phyloP scores from a whole-genome alignment of 257 asterid genomes.

The Solanum paucissectum region DNA sequence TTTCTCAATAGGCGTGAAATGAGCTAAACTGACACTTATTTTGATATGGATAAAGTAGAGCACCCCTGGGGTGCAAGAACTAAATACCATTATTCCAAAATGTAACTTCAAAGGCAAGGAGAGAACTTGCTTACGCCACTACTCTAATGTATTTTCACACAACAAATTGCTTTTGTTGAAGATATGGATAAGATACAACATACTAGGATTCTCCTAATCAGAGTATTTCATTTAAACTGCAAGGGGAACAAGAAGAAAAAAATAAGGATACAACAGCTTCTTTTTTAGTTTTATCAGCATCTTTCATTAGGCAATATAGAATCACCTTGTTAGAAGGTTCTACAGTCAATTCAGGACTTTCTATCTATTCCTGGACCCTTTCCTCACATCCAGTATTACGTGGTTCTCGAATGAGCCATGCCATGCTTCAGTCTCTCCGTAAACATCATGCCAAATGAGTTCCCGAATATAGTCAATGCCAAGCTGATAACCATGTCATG shows the following conservation, averaged over 20 bases:
- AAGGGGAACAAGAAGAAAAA: neutral
- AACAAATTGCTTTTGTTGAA: neutral
- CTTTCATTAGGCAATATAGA: neutral
- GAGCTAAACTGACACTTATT: neutral
- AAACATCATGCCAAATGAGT: neutral
- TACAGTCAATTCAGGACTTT: neutral
- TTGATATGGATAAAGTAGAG: no score
- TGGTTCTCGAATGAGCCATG: neutral
- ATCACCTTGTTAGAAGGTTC: neutral
- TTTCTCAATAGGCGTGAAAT: neutral
- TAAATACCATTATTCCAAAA: neutral
- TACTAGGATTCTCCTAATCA: neutral
- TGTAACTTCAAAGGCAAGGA: neutral
- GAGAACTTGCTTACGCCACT: neutral
- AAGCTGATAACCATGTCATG: neutral
- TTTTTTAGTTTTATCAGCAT: neutral
- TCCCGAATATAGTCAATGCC: neutral
- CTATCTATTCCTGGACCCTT: neutral
- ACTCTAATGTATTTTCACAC: neutral
- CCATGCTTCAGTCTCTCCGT: neutral
- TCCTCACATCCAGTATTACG: neutral
- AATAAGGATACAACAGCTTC: neutral
- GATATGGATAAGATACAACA: neutral
- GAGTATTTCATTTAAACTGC: neutral
- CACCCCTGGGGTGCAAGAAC: neutral